phyloP scores from a whole-genome alignment of 2,329 filamentous ascomycete species.

The Paraphoma chrysanthemicola region DNA sequence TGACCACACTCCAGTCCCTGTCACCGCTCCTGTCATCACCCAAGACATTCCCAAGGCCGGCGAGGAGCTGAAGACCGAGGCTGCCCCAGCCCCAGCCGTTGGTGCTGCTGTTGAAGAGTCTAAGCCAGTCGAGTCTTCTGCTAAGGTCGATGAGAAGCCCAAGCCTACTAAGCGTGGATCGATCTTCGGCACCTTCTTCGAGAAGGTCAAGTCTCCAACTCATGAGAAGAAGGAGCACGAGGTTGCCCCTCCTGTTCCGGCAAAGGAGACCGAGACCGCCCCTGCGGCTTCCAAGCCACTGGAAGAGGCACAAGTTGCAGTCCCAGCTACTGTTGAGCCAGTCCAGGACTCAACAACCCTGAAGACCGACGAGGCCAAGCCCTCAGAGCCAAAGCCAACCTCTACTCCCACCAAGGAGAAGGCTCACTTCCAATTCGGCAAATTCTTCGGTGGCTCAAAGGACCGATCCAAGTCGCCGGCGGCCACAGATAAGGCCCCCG shows the following conservation, averaged over 20 bases:
- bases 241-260: conserved; percentile 56
- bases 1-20: conserved; percentile 17
- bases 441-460: conserved; percentile 56
- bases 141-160: conserved; percentile 49
- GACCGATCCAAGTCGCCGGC: conserved; percentile 58
- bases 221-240: conserved; percentile 75
- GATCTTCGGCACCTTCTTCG: conserved; percentile 78
- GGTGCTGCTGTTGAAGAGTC: conserved; percentile 34
- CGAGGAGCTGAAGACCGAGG: conserved; percentile 56
- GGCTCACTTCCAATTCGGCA: conserved; percentile 62
- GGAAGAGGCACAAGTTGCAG: conserved; percentile 48
- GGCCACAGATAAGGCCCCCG: conserved; percentile 32
- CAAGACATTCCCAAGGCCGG: conserved; percentile 33
- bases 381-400: conserved; percentile 15
- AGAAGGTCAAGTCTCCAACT: conserved; percentile 60
- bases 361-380: conserved; percentile 39
- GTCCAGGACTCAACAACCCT: conserved; percentile 33
- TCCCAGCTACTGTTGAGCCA: conserved; percentile 37
- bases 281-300: conserved; percentile 43
- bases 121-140: conserved; percentile 55
- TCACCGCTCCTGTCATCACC: conserved; percentile 46
- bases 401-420: conserved; percentile 34
- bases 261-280: conserved; percentile 55
- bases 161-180: conserved; percentile 84
- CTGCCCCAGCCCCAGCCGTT: conserved; percentile 27